Evolutionary conservation across 768 basidiomycete genomes (phyloP).

Genomic region (Dacryopinax spathularia): DNA sequence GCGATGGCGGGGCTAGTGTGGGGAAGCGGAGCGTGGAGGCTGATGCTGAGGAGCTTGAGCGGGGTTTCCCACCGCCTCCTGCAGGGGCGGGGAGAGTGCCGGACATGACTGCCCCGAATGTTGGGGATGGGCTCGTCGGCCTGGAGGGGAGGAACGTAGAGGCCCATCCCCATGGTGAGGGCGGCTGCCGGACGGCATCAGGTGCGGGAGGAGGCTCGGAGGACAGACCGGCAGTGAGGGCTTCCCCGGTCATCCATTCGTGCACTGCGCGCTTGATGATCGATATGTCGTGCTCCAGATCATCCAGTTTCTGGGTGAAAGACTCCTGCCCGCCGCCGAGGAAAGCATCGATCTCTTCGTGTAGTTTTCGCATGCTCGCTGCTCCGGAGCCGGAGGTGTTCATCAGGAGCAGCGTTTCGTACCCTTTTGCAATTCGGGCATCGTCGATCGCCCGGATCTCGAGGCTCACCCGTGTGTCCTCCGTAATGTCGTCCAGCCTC

Average conservation of each 20-base stretch:
- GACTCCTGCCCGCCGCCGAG: constrained; percentile 41
- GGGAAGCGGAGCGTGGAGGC: neutral
- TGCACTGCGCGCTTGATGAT: constrained; percentile 47
- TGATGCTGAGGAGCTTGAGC: too few species aligned
- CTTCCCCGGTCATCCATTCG: constrained; percentile 19
- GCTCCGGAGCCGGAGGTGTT: constrained; percentile 10
- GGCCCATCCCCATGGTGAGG: neutral
- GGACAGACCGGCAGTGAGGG: neutral
- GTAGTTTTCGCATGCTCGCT: constrained; percentile 28
- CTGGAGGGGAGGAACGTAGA: neutral
- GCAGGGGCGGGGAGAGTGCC: too few species aligned
- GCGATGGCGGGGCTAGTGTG: neutral
- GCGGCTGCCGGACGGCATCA: neutral
- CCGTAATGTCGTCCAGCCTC: constrained; percentile 56
- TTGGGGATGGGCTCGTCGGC: neutral
- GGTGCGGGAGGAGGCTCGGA: neutral
- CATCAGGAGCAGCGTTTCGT: constrained; percentile 49
- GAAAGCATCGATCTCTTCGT: constrained; percentile 41
- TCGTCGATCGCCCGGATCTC: constrained; percentile 69
- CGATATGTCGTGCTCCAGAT: constrained; percentile 64
- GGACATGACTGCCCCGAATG: neutral
- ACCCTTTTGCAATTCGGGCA: constrained; percentile 47
- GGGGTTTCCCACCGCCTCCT: neutral
- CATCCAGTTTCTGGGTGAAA: constrained; percentile 43
- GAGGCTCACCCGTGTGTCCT: constrained; percentile 68